Evolutionary conservation across 306 rosid genomes (phyloP), one percentile per base, ranked within the genome.

Genomic region (Crotalaria pallida): DNA sequence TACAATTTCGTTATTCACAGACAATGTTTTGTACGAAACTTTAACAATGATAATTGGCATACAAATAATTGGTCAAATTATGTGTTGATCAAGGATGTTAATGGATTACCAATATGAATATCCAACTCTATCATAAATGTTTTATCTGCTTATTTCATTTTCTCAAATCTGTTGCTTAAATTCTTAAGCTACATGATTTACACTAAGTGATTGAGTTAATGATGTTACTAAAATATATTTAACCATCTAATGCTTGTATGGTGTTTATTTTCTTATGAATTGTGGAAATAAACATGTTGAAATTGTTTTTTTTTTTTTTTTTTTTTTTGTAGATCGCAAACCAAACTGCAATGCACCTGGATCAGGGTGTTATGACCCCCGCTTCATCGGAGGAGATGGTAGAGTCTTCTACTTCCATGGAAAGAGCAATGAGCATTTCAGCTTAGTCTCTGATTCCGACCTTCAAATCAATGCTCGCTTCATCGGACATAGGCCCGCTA

Each of bases 321-420:
- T 5, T 31, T 31, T 0, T 4, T 31, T 6, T 31, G 34, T n/a
- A 57, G 82, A 60, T 1, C 82, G 78, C 24, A 81, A 81, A 34
- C 82, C 86, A 22, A 84, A 81, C 71, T 81, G 86, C 76, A 79
- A 84, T 41, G 76, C 86, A 21, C 86, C 84, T 1, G 88, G 88
- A 79, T 72, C 86, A 51, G 84, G 84, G 56, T 81, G 84, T 53
- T 68, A 56, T 16, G 88, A 81, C 55, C 88, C 88, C 0, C 80
- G 80, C 3, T 81, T 84, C 82, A 72, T 81, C 1, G 86, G 86
- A 1, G 88, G 88, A 7, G 82, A 84, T 52, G 84, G 84, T 3
- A 58, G 82, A 53, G 84, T 84, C 21, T 84, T 81, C 73, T 81
- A 81, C 41, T 78, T 81, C 80, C 88, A 84, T 5, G 84, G 80